These are phyloP conservation scores for Hymenoscyphus salicellus DNA, from an alignment of 2,329 filamentous ascomycete species.

Conservation along the genomic window DNA sequence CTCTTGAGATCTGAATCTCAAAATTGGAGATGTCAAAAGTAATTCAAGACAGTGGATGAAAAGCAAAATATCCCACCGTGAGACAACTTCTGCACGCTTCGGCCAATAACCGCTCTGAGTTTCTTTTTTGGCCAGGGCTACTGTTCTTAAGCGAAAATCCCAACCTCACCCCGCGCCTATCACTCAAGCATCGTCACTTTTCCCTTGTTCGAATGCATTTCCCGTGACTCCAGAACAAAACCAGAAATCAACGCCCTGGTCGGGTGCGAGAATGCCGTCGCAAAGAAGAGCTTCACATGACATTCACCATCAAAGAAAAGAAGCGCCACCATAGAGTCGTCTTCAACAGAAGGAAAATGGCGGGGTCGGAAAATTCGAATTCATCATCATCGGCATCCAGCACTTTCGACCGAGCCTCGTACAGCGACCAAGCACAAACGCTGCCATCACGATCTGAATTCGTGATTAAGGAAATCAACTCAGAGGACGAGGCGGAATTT, in stretches of 20 bases:
- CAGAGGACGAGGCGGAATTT: slow-evolving; percentile 17
- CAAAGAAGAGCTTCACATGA: slow-evolving; percentile 30
- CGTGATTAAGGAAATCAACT: slow-evolving; percentile 20
- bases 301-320: slow-evolving; percentile 34
- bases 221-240: slow-evolving; percentile 5
- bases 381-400: slow-evolving; percentile 19
- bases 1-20: neutral
- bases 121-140: neutral
- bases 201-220: slow-evolving; percentile 4
- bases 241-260: neutral
- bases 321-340: slow-evolving; percentile 30
- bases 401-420: slow-evolving; percentile 15
- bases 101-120: neutral
- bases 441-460: slow-evolving; percentile 18
- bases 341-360: slow-evolving; percentile 31
- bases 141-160: neutral
- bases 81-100: neutral
- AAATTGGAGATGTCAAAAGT: neutral
- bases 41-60: neutral
- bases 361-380: slow-evolving; percentile 11
- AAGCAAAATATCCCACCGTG: neutral
- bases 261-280: slow-evolving; percentile 1
- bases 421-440: slow-evolving; percentile 12
- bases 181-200: slow-evolving; percentile 3
- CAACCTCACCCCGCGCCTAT: slow-evolving; percentile 3